Evolutionary conservation across 225 moss, liverwort and hornwort genomes (phyloP).

Genomic region (Sphagnum contortum): DNA sequence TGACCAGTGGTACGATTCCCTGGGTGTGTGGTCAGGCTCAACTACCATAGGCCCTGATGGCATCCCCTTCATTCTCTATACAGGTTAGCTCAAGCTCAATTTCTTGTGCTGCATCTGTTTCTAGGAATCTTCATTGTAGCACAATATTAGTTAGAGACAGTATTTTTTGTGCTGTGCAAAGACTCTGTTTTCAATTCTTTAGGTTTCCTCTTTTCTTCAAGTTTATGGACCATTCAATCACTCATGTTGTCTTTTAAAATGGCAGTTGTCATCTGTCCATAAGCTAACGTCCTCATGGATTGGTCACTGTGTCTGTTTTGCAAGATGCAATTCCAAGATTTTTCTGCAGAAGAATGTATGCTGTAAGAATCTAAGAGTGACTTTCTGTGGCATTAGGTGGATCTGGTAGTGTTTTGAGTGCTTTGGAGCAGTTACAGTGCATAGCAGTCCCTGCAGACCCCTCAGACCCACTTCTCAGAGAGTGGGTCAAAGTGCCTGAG

Average conservation of each 20-base stretch:
- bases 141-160: too few species aligned
- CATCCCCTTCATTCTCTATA: constrained; percentile 47
- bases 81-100: constrained; percentile 19
- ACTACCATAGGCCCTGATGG: constrained; percentile 55
- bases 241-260: too few species aligned
- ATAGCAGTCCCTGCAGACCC: constrained; percentile 45
- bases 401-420: constrained; percentile 9
- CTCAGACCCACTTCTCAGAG: constrained; percentile 44
- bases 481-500: constrained; percentile 37
- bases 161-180: background rate
- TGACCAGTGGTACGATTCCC: constrained; percentile 53
- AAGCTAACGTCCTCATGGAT: too few species aligned
- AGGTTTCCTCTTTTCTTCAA: too few species aligned
- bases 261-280: too few species aligned
- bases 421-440: constrained; percentile 39
- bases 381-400: background rate
- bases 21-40: constrained; percentile 73
- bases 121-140: too few species aligned
- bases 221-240: too few species aligned
- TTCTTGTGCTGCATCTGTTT: background rate
- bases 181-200: background rate
- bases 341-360: background rate
- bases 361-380: background rate
- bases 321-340: too few species aligned
- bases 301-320: too few species aligned